Evolutionary conservation across 331 rosid genomes (phyloP).

Genomic region (Acacia pycnantha): DNA sequence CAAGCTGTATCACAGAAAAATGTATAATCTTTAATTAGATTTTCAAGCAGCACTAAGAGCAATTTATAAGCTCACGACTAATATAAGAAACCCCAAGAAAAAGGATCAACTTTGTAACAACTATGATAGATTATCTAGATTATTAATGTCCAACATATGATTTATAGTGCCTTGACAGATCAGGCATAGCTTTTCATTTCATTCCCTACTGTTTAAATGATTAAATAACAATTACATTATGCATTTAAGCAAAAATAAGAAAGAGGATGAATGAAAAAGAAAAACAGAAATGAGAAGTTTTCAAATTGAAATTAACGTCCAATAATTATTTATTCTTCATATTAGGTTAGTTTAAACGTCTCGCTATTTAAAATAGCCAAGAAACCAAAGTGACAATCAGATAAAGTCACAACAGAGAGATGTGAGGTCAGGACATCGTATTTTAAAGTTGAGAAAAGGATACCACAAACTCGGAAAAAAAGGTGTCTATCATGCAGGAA

Average conservation of each 20-base stretch:
- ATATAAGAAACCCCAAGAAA: background rate
- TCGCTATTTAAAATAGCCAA: background rate
- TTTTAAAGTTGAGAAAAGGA: background rate
- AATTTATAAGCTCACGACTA: conserved; percentile 6
- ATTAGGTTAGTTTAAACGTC: background rate
- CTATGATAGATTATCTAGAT: background rate
- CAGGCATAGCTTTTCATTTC: background rate
- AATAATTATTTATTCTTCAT: background rate
- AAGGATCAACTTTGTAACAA: background rate
- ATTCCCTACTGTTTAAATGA: background rate
- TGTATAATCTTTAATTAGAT: conserved; percentile 36
- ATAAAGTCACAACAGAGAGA: background rate
- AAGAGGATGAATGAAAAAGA: background rate
- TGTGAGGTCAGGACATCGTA: background rate
- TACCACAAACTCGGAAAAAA: background rate
- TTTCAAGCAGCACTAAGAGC: conserved; percentile 5
- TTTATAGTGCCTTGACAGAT: background rate
- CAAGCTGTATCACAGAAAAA: conserved; percentile 87
- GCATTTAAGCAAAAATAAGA: background rate
- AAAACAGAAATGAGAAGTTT: background rate
- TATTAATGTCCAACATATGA: background rate
- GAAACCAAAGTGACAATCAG: background rate
- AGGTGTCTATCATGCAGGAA: background rate
- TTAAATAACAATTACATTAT: background rate
- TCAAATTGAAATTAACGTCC: background rate